Conservation (phyloP, 2,329 filamentous ascomycete genomes). For the Coniella vitis region DNA sequence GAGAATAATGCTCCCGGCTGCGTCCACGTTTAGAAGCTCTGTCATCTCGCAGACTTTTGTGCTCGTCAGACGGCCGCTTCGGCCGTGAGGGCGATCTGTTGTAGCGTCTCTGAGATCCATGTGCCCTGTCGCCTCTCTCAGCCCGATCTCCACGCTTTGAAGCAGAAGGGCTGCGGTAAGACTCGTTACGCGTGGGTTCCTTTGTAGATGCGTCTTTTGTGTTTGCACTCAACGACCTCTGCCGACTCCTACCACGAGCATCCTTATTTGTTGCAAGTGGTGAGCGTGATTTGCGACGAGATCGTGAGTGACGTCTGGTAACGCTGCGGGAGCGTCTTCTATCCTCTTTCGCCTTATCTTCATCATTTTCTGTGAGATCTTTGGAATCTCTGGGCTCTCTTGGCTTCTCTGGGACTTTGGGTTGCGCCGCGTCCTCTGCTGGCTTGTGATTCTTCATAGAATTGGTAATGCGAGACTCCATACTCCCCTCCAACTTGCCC, state of each 20-base stretch:
- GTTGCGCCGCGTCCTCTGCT: slow-evolving; percentile 14
- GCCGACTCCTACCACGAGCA: slow-evolving; percentile 15
- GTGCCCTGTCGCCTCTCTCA: slow-evolving; percentile 23
- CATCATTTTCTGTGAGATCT: slow-evolving; percentile 19
- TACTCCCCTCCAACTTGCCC: slow-evolving; percentile 12
- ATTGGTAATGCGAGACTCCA: slow-evolving; percentile 24
- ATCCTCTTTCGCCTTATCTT: slow-evolving; percentile 17
- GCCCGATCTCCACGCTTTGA: slow-evolving; percentile 24
- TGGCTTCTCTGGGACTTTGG: slow-evolving; percentile 21
- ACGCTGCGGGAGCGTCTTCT: slow-evolving; percentile 12
- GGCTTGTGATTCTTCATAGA: slow-evolving; percentile 21
- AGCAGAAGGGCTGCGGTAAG: slow-evolving; percentile 1
- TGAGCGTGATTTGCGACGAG: slow-evolving; percentile 18
- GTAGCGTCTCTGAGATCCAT: slow-evolving; percentile 18
- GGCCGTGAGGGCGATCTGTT: slow-evolving; percentile 8
- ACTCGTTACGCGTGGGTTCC: slow-evolving; percentile 7
- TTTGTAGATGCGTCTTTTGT: slow-evolving; percentile 4
- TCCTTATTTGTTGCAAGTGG: slow-evolving; percentile 25
- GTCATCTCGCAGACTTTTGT: slow-evolving; percentile 6
- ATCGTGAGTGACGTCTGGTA: slow-evolving; percentile 6
- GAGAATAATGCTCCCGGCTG: slow-evolving; percentile 19
- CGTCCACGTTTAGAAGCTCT: slow-evolving; percentile 26
- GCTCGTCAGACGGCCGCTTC: slow-evolving; percentile 4
- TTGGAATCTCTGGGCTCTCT: slow-evolving; percentile 18
- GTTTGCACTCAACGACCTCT: slow-evolving; percentile 12